Base-by-base conservation (phyloP, 371 early-diverging fungal species). In the Lichtheimia hyalospora region DNA sequence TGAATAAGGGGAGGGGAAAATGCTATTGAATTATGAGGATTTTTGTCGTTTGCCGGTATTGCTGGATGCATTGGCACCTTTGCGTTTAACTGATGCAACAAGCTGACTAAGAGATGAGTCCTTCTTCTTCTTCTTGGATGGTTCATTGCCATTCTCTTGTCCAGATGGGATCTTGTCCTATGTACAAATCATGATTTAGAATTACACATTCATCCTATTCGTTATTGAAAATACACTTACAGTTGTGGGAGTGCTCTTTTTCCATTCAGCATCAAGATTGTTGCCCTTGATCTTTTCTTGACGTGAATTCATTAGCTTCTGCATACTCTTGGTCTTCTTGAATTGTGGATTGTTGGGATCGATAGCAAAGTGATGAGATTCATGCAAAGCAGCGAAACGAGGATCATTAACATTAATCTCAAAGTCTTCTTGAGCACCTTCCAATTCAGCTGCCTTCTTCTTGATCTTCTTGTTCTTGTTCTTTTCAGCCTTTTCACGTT, bases 261-360 rank as follows among this genome's bases (percentile, higher is more conserved):
- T 70, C 79, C 79, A 79, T 24, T 64, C 63, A 28, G 71, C 79
- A n/a, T 63, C 62, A 1, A 68, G 59, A 3, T 23, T 63, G 5
- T 51, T 58, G 3, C 58, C 44, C 54, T 69, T 60, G 64, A 79
- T 67, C 53, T 81, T 73, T 66, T 84, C 81, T 62, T 91, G 89
- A 57, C 94, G 81, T 61, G 87, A 89, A 20, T 74, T 67, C 64
- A 96, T 66, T 23, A 96, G 71, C 65, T 90, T 87, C 39, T 82
- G 69, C 96, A 95, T 96, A 21, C 86, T 89, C 71, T 90, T 91
- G 28, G 96, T 97, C 83, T 94, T 94, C 77, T 95, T 96, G 82
- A 93, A 97, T 60, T 90, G 86, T 56, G 97, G 94, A 69, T 92
- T 94, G 55, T 94, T 95, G 15, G 97, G 96, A 65, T 98, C 98